These are phyloP conservation scores for Eutypella sp. DNA, from an alignment of 2,329 filamentous ascomycete species.

Conservation along the genomic window DNA sequence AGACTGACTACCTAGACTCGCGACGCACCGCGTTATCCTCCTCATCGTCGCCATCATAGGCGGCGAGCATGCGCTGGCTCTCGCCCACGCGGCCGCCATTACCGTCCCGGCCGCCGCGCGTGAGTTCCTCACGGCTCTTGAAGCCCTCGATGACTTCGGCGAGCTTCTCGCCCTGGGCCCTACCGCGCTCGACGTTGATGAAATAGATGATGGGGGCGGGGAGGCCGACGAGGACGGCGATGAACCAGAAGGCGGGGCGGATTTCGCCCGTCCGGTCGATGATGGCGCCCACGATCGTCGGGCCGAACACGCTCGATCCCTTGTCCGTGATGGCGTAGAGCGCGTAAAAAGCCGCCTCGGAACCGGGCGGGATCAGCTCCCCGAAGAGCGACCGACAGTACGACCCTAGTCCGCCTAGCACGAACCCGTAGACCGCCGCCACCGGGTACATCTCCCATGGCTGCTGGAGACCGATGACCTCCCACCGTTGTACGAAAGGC, in stretches of 20 bases:
- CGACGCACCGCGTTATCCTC: constrained; percentile 16
- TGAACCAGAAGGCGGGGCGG: constrained; percentile 84
- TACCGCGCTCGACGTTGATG: constrained; percentile 78
- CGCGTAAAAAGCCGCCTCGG: constrained; percentile 93
- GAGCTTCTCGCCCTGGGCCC: constrained; percentile 60
- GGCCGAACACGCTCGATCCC: constrained; percentile 88
- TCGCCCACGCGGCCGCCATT: constrained; percentile 21
- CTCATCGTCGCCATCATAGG: constrained; percentile 30
- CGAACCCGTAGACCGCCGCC: constrained; percentile 85
- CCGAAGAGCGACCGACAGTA: constrained; percentile 92
- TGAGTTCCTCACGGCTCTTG: constrained; percentile 25
- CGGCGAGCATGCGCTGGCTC: constrained; percentile 29
- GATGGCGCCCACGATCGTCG: constrained; percentile 87
- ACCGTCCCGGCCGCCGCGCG: constrained; percentile 11
- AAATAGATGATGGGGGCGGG: constrained; percentile 81
- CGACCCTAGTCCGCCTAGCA: constrained; percentile 84
- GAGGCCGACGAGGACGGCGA: constrained; percentile 76
- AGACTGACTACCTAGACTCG: constrained; percentile 2
- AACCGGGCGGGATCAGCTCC: constrained; percentile 89
- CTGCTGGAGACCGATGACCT: constrained; percentile 80
- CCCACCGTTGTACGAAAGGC: constrained; percentile 68
- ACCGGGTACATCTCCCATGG: constrained; percentile 96
- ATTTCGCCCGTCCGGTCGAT: constrained; percentile 81
- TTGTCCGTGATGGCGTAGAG: constrained; percentile 98
- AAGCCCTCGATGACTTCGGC: constrained; percentile 55